Conservation (phyloP, 441 rosid species). For the Theobroma grandiflorum region DNA sequence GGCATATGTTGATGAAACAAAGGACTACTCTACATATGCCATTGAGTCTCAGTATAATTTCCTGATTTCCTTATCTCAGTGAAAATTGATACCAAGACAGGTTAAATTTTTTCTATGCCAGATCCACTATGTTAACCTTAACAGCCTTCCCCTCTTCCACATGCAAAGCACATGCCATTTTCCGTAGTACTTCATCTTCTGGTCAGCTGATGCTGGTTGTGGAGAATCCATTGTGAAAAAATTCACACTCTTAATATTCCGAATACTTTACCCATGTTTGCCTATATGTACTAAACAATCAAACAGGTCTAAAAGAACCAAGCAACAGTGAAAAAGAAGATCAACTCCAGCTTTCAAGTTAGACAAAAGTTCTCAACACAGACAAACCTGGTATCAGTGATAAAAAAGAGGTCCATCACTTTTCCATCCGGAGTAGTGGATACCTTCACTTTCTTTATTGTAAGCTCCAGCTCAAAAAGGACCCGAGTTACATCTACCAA, state of each 20-base stretch:
- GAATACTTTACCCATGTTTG: background rate
- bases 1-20: too few species aligned
- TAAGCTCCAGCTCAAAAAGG: constrained; percentile 69
- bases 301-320: background rate
- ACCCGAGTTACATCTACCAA: constrained; percentile 64
- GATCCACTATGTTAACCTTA: background rate
- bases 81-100: background rate
- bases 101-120: background rate
- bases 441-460: constrained; percentile 67
- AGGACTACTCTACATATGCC: background rate
- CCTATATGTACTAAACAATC: background rate
- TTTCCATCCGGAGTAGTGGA: constrained; percentile 76
- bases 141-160: background rate
- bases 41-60: background rate
- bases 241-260: background rate
- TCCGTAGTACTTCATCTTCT: too few species aligned
- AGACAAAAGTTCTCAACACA: constrained; percentile 6
- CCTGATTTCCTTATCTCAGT: background rate
- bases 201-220: background rate
- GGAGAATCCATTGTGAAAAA: background rate
- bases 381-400: constrained; percentile 69
- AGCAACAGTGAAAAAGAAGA: background rate
- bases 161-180: background rate
- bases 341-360: background rate
- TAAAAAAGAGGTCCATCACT: constrained; percentile 71